Percentiles rank a stretch among this genome's conserved stretches.
These are phyloP conservation scores for Kazachstania viticola DNA, from an alignment of 805 yeast species.

Conservation along the genomic window DNA sequence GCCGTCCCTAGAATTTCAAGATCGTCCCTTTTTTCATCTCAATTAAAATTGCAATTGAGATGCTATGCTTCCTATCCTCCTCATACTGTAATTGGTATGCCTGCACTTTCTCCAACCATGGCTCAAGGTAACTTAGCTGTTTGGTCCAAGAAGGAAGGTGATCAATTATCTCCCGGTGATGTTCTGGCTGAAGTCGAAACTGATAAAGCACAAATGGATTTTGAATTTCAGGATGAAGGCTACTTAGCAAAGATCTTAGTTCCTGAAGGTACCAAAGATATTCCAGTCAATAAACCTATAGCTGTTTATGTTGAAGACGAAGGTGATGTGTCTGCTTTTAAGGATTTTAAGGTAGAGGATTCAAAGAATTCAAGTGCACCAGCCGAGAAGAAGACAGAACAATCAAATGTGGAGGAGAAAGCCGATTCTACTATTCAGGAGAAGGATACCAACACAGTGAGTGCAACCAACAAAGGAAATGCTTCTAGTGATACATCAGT, in stretches of 20 bases:
- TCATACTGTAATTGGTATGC: slow-evolving; percentile 90
- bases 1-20: slow-evolving; percentile 17
- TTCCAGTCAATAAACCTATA: slow-evolving; percentile 90
- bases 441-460: neutral
- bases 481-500: slow-evolving; percentile 16
- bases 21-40: slow-evolving; percentile 8
- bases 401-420: slow-evolving; percentile 27
- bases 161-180: slow-evolving; percentile 81
- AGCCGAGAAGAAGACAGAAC: slow-evolving; percentile 10
- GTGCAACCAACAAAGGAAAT: neutral
- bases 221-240: slow-evolving; percentile 96
- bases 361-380: slow-evolving; percentile 35
- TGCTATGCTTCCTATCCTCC: slow-evolving; percentile 49
- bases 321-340: slow-evolving; percentile 79
- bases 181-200: slow-evolving; percentile 95
- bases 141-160: slow-evolving; percentile 89
- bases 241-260: slow-evolving; percentile 77
- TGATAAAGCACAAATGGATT: slow-evolving; percentile 96
- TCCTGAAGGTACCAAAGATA: slow-evolving; percentile 76
- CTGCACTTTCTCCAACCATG: slow-evolving; percentile 99
- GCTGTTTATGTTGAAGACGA: slow-evolving; percentile 91
- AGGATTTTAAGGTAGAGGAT: slow-evolving; percentile 77
- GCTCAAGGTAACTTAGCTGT: slow-evolving; percentile 84
- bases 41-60: slow-evolving; percentile 18
- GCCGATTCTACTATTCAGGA: slow-evolving; percentile 20